Percentiles rank a stretch among this genome's conserved stretches.
Evolutionary conservation across 192 early-diverging fungal genomes (phyloP).

Genomic region (Gaertneriomyces semiglobifer): DNA sequence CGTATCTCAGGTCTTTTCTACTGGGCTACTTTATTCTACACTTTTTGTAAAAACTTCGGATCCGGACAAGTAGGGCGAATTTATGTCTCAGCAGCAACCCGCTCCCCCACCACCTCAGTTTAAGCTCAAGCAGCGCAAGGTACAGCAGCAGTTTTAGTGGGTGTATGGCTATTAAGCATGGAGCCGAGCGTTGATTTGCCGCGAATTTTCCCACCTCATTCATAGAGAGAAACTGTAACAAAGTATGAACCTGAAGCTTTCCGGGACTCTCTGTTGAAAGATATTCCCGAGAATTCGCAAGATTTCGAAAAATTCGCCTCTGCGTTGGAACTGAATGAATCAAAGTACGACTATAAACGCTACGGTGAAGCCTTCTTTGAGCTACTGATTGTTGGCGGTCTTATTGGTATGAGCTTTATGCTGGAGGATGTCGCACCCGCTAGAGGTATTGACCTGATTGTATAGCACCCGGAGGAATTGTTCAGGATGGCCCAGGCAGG

Average conservation of each 20-base stretch:
- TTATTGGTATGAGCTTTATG: conserved; percentile 62
- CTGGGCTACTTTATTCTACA: too few relatives aligned
- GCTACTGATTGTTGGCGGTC: conserved; percentile 85
- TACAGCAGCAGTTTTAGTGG: background rate
- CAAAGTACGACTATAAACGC: conserved; percentile 90
- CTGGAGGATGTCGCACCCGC: background rate
- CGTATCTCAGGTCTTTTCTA: too few relatives aligned
- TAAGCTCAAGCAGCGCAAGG: conserved; percentile 51
- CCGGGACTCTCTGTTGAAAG: conserved; percentile 48
- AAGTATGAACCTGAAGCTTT: conserved; percentile 68
- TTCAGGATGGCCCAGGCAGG: conserved; percentile 73
- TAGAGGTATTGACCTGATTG: conserved; percentile 13
- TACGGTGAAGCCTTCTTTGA: conserved; percentile 96
- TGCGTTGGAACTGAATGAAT: conserved; percentile 75
- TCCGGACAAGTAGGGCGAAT: too few relatives aligned
- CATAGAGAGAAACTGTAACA: conserved; percentile 59
- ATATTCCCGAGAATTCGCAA: conserved; percentile 49
- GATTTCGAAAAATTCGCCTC: conserved; percentile 71
- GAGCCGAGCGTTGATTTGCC: background rate
- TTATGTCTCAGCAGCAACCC: background rate
- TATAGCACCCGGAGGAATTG: conserved; percentile 71
- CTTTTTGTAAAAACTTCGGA: too few relatives aligned
- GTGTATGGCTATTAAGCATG: background rate
- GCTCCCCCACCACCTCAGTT: conserved; percentile 35
- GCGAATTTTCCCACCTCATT: background rate